Percentiles rank a stretch among this genome's conserved stretches.
Evolutionary conservation across 208 protist genomes (phyloP).

Genomic region (Eutreptiella sp.): DNA sequence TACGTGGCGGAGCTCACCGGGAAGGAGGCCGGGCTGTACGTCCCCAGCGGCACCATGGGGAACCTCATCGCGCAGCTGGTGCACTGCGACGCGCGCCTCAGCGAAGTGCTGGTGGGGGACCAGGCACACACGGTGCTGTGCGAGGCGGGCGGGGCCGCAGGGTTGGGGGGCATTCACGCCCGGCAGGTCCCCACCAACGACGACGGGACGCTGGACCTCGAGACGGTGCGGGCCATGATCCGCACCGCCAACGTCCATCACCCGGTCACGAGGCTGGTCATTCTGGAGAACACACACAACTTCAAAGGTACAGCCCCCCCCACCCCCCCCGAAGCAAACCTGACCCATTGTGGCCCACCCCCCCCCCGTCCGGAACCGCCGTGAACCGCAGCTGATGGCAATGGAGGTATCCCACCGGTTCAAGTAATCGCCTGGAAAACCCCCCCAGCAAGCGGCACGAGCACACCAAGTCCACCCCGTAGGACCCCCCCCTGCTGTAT

Average conservation of each 20-base stretch:
- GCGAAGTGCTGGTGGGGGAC: conserved; percentile 23
- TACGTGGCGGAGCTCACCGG: conserved; percentile 26
- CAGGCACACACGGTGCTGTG: conserved; percentile 22
- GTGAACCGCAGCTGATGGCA: no score
- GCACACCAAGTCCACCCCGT: no score
- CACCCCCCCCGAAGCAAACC: no score
- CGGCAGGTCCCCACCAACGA: conserved; percentile 2
- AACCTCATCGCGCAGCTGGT: conserved; percentile 34
- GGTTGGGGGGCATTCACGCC: conserved; percentile 6
- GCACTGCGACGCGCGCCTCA: conserved; percentile 18
- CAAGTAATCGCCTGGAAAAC: no score
- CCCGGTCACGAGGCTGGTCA: conserved; percentile 27
- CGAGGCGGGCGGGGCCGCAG: conserved; percentile 12
- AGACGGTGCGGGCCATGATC: conserved; percentile 11
- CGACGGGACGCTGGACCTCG: conserved; percentile 30
- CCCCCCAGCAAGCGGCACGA: no score
- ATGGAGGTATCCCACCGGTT: no score
- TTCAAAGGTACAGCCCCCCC: not conserved
- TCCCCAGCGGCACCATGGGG: conserved; percentile 39
- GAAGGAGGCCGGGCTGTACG: conserved; percentile 47
- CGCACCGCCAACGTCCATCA: conserved; percentile 30
- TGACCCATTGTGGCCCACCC: no score
- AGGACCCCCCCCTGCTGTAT: no score
- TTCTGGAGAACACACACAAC: conserved; percentile 39
- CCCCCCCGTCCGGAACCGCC: no score